A percentile compares a stretch with the other conserved stretches of the same genome.
These are phyloP conservation scores for Protomyces macrosporus DNA, from an alignment of 1,139 yeast species.

Conservation along the genomic window DNA sequence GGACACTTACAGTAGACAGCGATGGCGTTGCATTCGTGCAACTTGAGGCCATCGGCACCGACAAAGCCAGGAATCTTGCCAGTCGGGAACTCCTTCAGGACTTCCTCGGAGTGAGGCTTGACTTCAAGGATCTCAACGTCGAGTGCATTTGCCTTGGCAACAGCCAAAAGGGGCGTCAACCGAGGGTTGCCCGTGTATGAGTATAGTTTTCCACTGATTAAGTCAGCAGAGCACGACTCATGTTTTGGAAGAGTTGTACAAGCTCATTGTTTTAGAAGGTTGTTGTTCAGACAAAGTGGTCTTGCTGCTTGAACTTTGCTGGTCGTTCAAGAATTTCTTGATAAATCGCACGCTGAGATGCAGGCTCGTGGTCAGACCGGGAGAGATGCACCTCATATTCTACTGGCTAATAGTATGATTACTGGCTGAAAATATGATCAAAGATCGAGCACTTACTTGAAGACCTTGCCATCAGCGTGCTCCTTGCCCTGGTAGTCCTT, in stretches of 20 bases:
- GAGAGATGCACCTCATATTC: too few relatives aligned
- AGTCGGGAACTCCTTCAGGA: constrained; percentile 55
- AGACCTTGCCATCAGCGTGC: constrained; percentile 77
- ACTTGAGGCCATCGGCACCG: constrained; percentile 72
- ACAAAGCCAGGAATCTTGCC: constrained; percentile 58
- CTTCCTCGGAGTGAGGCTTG: constrained; percentile 46
- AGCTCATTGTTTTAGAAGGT: neutral
- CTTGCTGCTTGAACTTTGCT: too few relatives aligned
- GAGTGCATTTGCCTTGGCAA: constrained; percentile 65
- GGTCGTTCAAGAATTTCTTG: too few relatives aligned
- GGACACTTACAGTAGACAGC: constrained; percentile 43
- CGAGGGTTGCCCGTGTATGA: constrained; percentile 24
- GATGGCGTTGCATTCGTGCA: constrained; percentile 76
- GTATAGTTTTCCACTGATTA: constrained; percentile 14
- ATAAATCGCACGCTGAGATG: too few relatives aligned
- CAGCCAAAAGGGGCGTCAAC: constrained; percentile 30
- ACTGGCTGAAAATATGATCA: neutral
- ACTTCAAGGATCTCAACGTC: constrained; percentile 57
- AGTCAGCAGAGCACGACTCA: neutral
- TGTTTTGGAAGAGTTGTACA: neutral
- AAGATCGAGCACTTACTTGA: constrained; percentile 54
- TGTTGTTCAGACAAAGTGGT: too few relatives aligned
- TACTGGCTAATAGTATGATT: neutral
- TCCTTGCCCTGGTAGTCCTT: constrained; percentile 69
- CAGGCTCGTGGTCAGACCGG: too few relatives aligned